Evolutionary conservation across 306 rosid species (phyloP), one percentile per base, ranked within the genome.

Genomic region (Aeschynomene evenia): DNA sequence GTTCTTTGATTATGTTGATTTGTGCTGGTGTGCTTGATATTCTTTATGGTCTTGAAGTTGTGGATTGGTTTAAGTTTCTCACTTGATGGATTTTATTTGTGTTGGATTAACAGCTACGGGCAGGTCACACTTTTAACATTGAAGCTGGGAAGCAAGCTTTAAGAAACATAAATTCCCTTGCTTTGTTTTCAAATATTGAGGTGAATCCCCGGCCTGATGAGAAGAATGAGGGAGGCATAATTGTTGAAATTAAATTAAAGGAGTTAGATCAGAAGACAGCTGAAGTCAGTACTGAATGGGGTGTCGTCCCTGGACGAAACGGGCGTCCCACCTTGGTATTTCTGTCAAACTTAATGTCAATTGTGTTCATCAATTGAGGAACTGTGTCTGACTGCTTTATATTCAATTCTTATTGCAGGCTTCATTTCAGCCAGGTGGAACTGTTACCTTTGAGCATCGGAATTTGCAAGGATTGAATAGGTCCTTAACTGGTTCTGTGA

Each of bases 101-200:
- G 8, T 63, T 61, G 61, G 56, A 60, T 70, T 52, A 34, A 71
- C 84, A 94, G 99, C 96, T 94, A 55, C 95, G 87, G 1, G 89
- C 95, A 2, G 95, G 96, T 49, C 55, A 84, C 57, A 86, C 84
- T 50, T 94, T 94, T 65, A 94, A 94, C 78, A 88, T 91, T 46
- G 96, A 94, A 84, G 99, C 99, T 1, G 99, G 99, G 75, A 94
- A 94, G 79, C 97, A 94, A 80, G 99, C 99, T 74, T 81, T 94
- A 57, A 83, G 95, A 71, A 94, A 91, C 77, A 89, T 94, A 56
- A 88, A 94, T 31, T 91, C 96, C 29, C 92, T 94, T 26, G 86
- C 89, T 53, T 71, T 94, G 85, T 94, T 94, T 82, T 94, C 99
- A 1, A 94, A 94, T 77, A 91, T 94, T 77, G 99, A 94, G 82